Base-by-base conservation (phyloP, 768 basidiomycete genomes). In the Dentipellis sp. region DNA sequence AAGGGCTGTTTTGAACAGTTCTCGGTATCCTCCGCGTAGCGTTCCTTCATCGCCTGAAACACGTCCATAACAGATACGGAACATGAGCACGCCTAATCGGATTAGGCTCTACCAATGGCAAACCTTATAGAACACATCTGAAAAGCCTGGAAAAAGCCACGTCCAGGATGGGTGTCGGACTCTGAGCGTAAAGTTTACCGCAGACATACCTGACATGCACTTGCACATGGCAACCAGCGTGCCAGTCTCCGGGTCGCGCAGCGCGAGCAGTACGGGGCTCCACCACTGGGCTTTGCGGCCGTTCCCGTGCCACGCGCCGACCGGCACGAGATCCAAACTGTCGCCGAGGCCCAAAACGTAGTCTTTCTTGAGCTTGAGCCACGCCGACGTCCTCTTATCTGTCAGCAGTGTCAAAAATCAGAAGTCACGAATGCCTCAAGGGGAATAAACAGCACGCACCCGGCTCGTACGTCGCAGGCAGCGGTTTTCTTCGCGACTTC, bases 311-410 rank as follows among this genome's bases (percentile, higher is more conserved):
- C 91, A 94, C 46, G 90, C 93, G 50, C 83, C 86, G 53, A 88
- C 73, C 29, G 87, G 86, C 34, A 87, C 78, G 54, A 86, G 69
- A 65, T 88, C 88, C 29, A 83, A 78, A 60, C 81, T 80, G 66
- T 92, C 88, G n/a, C 86, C 86, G 38, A 91, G 68, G 2, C 84
- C 85, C 23, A 78, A 77, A 19, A 94, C 84, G 66, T 94, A 97
- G 67, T 95, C 94, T 65, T 91, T 93, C 71, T 97, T 97, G 46
- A 95, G 75, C 67, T 94, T 94, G 55, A 94, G 67, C 94, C 94
- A 95, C 2, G 88, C 85, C 23, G 78, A 84, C 17, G 87, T 90
- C 59, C 94, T 75, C 68, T 89, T 89, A 69, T 95, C 93, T 69
- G 75, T 21, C 39, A 46, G 23, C 37, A 38, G 17, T 6, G 23